Conservation (phyloP, 2,329 filamentous ascomycete genomes). For the Ceratocystis cacaofunesta region DNA sequence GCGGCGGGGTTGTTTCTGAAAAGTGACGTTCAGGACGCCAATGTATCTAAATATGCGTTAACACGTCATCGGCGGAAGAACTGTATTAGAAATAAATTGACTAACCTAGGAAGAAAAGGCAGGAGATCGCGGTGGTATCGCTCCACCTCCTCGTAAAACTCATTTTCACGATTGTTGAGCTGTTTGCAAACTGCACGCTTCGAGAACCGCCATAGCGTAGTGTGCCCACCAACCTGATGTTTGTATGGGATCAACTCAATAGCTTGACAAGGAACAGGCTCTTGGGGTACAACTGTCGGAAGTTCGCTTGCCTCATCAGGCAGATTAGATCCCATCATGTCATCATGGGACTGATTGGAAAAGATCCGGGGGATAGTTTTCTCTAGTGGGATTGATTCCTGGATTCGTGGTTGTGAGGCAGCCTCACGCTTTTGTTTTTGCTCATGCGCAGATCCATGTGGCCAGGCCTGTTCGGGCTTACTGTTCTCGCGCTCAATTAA, state of each 20-base stretch:
- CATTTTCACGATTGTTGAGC: slow-evolving; percentile 93
- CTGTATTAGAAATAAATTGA: slow-evolving; percentile 15
- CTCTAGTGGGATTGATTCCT: not conserved
- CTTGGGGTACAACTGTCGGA: slow-evolving; percentile 18
- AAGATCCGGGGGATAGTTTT: not conserved
- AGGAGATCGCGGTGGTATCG: slow-evolving; percentile 77
- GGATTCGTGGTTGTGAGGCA: not conserved
- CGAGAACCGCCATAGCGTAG: slow-evolving; percentile 90
- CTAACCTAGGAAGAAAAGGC: slow-evolving; percentile 73
- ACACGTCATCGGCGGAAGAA: not conserved
- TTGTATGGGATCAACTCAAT: slow-evolving; percentile 95
- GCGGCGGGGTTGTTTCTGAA: slow-evolving; percentile 65
- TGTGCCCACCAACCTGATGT: slow-evolving; percentile 94
- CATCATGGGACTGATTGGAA: not conserved
- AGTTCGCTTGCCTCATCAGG: slow-evolving; percentile 2
- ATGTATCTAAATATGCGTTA: slow-evolving; percentile 54
- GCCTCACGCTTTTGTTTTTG: slow-evolving; percentile 2
- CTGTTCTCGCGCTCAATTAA: not conserved
- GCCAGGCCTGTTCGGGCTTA: not conserved
- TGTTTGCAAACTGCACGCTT: slow-evolving; percentile 93
- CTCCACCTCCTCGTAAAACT: slow-evolving; percentile 96
- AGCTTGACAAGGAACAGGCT: slow-evolving; percentile 52
- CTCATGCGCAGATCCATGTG: not conserved
- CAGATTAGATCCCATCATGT: not conserved
- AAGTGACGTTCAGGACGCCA: slow-evolving; percentile 89